These are phyloP conservation scores for Peronospora destructor DNA, from an alignment of 352 stramenopile species.

Conservation along the genomic window DNA sequence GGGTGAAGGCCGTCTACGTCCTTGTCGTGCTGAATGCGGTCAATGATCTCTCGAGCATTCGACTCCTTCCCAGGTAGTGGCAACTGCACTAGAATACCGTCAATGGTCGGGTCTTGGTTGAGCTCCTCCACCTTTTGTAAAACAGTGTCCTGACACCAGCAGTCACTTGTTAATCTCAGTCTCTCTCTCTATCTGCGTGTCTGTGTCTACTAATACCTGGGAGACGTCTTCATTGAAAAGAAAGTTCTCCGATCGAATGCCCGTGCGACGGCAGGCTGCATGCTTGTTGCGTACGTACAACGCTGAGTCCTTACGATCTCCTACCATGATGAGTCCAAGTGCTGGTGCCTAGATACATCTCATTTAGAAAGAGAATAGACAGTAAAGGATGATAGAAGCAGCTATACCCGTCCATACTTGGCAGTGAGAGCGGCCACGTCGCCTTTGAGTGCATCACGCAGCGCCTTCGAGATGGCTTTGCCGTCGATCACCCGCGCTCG, in stretches of 20 bases:
- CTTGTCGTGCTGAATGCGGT: conserved; percentile 90
- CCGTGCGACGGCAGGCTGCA: conserved; percentile 90
- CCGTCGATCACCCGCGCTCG: conserved; percentile 55
- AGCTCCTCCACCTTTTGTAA: conserved; percentile 65
- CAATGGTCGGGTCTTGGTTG: conserved; percentile 66
- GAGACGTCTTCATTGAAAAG: conserved; percentile 57
- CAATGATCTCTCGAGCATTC: conserved; percentile 90
- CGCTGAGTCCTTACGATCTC: conserved; percentile 91
- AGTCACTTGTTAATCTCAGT: background rate
- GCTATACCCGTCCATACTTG: conserved; percentile 38
- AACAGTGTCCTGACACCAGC: conserved; percentile 36
- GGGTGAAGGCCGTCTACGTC: conserved; percentile 99
- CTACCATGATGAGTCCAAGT: conserved; percentile 97
- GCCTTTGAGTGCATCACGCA: conserved; percentile 50
- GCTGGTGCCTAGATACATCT: conserved; percentile 70
- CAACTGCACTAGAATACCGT: conserved; percentile 86
- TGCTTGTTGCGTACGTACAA: conserved; percentile 99
- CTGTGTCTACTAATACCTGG: conserved; percentile 34
- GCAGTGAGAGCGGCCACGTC: conserved; percentile 50
- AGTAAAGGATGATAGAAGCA: conserved; percentile 1
- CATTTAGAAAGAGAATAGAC: background rate
- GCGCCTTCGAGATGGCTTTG: conserved; percentile 57
- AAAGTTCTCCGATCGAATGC: conserved; percentile 89
- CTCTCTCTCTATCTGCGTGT: background rate
- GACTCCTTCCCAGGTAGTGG: conserved; percentile 90